Base-by-base conservation (phyloP, 2,329 filamentous ascomycete genomes). In the Nannizziopsis barbatae region DNA sequence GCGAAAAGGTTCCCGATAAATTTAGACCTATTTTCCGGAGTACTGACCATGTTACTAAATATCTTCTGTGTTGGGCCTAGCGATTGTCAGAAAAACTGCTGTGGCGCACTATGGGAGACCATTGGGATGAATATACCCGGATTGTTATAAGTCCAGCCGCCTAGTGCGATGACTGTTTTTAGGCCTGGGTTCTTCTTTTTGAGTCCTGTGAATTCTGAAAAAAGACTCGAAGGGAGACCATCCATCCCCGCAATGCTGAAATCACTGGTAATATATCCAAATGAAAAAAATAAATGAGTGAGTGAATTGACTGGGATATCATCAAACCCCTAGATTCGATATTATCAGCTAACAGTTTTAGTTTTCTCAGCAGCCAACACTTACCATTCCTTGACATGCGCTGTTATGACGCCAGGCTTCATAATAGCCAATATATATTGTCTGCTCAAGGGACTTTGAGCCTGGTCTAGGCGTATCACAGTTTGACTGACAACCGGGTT, bases 71-170 rank as follows among this genome's bases (percentile, higher is more conserved):
- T 15, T 15, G 7, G 59, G 60, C 7, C 53, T 52, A 36, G 64
- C 60, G 11, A 61, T 7, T 11, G n/a, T n/a, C n/a, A n/a, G n/a
- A n/a, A n/a, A n/a, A n/a, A n/a, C n/a, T n/a, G n/a, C n/a, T n/a
- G n/a, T n/a, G n/a, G n/a, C n/a, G n/a, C n/a, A n/a, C n/a, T n/a
- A n/a, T n/a, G n/a, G n/a, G n/a, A n/a, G n/a, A n/a, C n/a, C n/a
- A n/a, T n/a, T n/a, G n/a, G n/a, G n/a, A n/a, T n/a, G n/a, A n/a
- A n/a, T n/a, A n/a, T n/a, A n/a, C n/a, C n/a, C n/a, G n/a, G n/a
- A n/a, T n/a, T n/a, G n/a, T 38, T 68, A 11, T 65, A 57, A 0
- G 58, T 58, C 67, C 67, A 71, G 5, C 71, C 71, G 10, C 71
- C 69, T 9, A 73, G 53, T 2, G 59, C 12, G 27, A 71, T 60